Evolutionary conservation across 495 filamentous ascomycete genomes (phyloP), one percentile per base, ranked within the genome.

Genomic region (Schizothecium vesticola): DNA sequence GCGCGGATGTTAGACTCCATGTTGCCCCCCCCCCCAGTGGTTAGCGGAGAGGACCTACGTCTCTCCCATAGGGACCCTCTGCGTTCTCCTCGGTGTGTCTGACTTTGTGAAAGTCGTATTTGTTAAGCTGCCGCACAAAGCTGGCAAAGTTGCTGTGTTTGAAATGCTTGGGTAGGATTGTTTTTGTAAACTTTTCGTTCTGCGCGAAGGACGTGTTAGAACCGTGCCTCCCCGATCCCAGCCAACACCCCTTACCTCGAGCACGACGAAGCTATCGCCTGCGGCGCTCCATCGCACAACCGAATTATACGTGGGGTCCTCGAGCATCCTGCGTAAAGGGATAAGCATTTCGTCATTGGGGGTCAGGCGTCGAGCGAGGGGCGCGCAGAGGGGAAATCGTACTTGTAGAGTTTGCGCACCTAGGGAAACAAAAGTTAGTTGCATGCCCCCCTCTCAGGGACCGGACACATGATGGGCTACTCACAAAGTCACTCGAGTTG

Each of bases 341-440:
- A 75, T 71, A 31, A 71, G 68, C 23, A 65, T 56, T 25, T 57
- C 43, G 43, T 51, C 43, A 51, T 51, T n/a, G 19, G 7, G n/a
- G 26, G 51, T 57, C 43, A 22, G 22, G 19, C 25, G 26, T 31
- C 26, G 67, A 59, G 70, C 63, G 70, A 70, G 66, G 68, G 70
- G 13, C 22, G 22, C 29, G 61, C 25, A 56, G 21, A 26, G 33
- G 59, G 51, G 24, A 57, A 24, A 81, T 87, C 68, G 61, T 83
- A 99, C 95, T 97, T 97, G 85, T 97, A 98, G 73, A 99, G 83
- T 81, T 99, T 99, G 83, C 94, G 92, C 75, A 99, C 95, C 95
- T 99, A 56, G 23, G 59, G 19, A 51, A 33, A 28, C 22, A 31
- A 31, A 29, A 64, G 26, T 16, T 57, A 60, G 65, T 28, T 23